These are phyloP conservation scores for Larix sibirica DNA, from an alignment of 83 land plant species.

Conservation along the genomic window DNA sequence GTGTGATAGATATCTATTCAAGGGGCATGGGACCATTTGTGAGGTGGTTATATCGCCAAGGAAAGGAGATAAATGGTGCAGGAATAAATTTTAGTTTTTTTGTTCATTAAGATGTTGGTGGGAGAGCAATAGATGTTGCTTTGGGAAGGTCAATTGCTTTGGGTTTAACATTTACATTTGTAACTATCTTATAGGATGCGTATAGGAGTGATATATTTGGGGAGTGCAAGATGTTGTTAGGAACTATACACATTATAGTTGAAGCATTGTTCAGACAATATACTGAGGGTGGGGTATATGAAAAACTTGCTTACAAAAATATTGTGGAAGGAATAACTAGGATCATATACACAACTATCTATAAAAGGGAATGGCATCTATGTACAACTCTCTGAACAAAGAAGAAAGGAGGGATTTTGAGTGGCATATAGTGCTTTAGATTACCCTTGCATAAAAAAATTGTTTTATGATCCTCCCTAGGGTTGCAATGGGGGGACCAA, in stretches of 20 bases:
- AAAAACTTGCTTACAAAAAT: no score
- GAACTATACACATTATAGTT: slow-evolving; percentile 94
- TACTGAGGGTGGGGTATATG: slow-evolving; percentile 32
- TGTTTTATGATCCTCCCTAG: slow-evolving; percentile 33
- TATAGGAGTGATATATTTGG: no score
- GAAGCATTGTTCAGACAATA: slow-evolving; percentile 91
- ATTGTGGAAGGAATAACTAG: no score
- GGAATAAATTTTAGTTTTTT: slow-evolving; percentile 55
- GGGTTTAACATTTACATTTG: slow-evolving; percentile 79
- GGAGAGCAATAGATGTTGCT: slow-evolving; percentile 77
- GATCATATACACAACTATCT: no score
- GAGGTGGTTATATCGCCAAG: slow-evolving; percentile 92
- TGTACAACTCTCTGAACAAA: slow-evolving; percentile 69
- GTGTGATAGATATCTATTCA: no score
- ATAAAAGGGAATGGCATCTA: slow-evolving; percentile 80
- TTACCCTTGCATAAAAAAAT: slow-evolving; percentile 92
- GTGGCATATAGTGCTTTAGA: slow-evolving; percentile 89
- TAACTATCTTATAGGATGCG: no score
- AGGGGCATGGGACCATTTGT: slow-evolving; percentile 98
- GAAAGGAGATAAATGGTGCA: slow-evolving; percentile 95
- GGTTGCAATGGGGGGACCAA: slow-evolving; percentile 90
- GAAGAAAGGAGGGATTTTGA: slow-evolving; percentile 87
- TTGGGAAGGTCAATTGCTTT: slow-evolving; percentile 95
- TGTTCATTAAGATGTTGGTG: no score
- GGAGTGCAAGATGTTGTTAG: slow-evolving; percentile 78